Percentiles rank a stretch among this genome's conserved stretches.
Conservation (phyloP, 192 early-diverging fungal species). For the Phlyctochytrium arcticum region DNA sequence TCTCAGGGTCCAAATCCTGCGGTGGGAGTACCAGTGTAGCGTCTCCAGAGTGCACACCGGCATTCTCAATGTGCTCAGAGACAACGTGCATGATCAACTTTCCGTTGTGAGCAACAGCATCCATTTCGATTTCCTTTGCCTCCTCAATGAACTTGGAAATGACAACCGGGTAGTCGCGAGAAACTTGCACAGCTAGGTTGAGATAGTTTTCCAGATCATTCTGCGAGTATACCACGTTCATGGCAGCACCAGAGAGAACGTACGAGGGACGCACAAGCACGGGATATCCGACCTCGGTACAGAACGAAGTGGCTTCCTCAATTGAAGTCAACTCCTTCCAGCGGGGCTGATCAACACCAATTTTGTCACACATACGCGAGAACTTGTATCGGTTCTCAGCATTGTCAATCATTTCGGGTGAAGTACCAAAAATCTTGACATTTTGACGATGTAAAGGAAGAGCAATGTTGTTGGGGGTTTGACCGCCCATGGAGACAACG, state of each 20-base stretch:
- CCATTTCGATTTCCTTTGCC: slow-evolving; percentile 98
- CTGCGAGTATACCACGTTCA: slow-evolving; percentile 90
- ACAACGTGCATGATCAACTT: slow-evolving; percentile 92
- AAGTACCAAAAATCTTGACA: slow-evolving; percentile 92
- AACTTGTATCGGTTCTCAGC: slow-evolving; percentile 99
- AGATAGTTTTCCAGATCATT: slow-evolving; percentile 84
- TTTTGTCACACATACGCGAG: slow-evolving; percentile 92
- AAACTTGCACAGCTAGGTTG: slow-evolving; percentile 85
- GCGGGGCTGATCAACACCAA: slow-evolving; percentile 93
- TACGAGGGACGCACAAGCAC: slow-evolving; percentile 98
- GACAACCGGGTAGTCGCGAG: slow-evolving; percentile 92
- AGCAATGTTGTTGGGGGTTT: slow-evolving; percentile 98
- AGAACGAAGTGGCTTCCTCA: slow-evolving; percentile 83
- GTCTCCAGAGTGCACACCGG: slow-evolving; percentile 98
- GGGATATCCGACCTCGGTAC: slow-evolving; percentile 85
- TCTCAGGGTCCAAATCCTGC: slow-evolving; percentile 92
- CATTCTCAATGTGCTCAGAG: slow-evolving; percentile 98
- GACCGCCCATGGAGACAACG: slow-evolving; percentile 94
- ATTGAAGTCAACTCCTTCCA: slow-evolving; percentile 95
- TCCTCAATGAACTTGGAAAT: slow-evolving; percentile 98
- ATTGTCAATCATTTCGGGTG: slow-evolving; percentile 93
- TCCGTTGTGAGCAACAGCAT: slow-evolving; percentile 93
- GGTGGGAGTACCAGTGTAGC: slow-evolving; percentile 94
- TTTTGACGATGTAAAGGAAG: slow-evolving; percentile 83
- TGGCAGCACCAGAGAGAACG: slow-evolving; percentile 97